These are phyloP conservation scores for Mortierella sp. DNA, from an alignment of 371 early-diverging fungal species.

Conservation along the genomic window DNA sequence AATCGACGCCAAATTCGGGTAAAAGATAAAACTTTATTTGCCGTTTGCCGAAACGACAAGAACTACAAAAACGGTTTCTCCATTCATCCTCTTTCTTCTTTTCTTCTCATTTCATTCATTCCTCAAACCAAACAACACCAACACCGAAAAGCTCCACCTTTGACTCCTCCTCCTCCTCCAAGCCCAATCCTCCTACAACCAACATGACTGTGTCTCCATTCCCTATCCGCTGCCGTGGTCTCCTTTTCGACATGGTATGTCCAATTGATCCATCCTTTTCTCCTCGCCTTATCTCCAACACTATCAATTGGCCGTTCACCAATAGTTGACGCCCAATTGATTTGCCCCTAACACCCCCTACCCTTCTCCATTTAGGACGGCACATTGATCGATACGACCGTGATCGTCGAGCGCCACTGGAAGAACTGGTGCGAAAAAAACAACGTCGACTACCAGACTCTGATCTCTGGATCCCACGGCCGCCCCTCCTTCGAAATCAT, in stretches of 20 bases:
- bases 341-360: too few relatives aligned
- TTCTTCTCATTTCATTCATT: background rate
- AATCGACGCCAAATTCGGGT: too few relatives aligned
- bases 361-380: conserved; percentile 57
- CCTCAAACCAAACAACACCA: background rate
- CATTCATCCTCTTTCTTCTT: background rate
- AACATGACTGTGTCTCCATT: conserved; percentile 13
- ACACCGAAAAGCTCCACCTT: background rate
- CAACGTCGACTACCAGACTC: conserved; percentile 45
- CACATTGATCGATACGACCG: conserved; percentile 61
- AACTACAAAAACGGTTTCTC: too few relatives aligned
- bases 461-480: conserved; percentile 62
- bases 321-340: too few relatives aligned
- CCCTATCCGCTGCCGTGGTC: conserved; percentile 56
- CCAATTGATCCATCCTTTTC: background rate
- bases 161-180: background rate
- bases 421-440: conserved; percentile 44
- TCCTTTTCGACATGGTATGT: conserved; percentile 56
- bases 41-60: too few relatives aligned
- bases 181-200: background rate
- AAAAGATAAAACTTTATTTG: too few relatives aligned
- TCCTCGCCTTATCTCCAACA: background rate
- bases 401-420: conserved; percentile 57
- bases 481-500: conserved; percentile 63
- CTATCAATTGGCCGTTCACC: background rate